phyloP scores from a whole-genome alignment of 2,329 filamentous ascomycete species.

The Epichloe glyceriae region DNA sequence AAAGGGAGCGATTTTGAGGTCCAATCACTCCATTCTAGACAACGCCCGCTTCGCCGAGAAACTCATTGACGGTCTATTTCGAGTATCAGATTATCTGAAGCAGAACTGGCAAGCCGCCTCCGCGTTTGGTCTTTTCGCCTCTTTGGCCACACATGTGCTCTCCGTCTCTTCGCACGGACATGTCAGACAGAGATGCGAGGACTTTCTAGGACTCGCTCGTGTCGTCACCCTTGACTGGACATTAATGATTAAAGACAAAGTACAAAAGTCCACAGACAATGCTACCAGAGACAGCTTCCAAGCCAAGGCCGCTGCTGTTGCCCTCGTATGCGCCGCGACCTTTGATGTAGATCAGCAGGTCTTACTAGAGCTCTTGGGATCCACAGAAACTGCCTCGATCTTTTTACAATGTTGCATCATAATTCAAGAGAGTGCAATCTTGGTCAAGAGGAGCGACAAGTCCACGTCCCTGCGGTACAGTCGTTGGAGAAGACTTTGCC shows the following conservation, averaged over 20 bases:
- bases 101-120: slow-evolving; percentile 4
- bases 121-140: background rate
- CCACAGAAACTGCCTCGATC: background rate
- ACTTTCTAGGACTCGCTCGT: background rate
- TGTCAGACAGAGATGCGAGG: background rate
- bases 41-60: background rate
- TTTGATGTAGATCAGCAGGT: background rate
- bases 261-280: background rate
- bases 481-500: background rate
- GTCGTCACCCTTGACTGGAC: background rate
- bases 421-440: background rate
- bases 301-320: background rate
- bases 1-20: background rate
- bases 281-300: background rate
- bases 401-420: background rate
- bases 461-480: background rate
- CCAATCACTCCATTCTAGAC: slow-evolving; percentile 5
- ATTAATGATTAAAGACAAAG: background rate
- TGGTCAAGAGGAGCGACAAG: background rate
- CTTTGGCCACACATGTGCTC: background rate
- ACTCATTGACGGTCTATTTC: background rate
- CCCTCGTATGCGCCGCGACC: background rate
- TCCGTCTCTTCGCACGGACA: background rate
- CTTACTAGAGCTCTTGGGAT: background rate
- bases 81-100: background rate